Evolutionary conservation across 371 early-diverging fungal genomes (phyloP), one percentile per base, ranked within the genome.

Genomic region (Mucor mucedo): DNA sequence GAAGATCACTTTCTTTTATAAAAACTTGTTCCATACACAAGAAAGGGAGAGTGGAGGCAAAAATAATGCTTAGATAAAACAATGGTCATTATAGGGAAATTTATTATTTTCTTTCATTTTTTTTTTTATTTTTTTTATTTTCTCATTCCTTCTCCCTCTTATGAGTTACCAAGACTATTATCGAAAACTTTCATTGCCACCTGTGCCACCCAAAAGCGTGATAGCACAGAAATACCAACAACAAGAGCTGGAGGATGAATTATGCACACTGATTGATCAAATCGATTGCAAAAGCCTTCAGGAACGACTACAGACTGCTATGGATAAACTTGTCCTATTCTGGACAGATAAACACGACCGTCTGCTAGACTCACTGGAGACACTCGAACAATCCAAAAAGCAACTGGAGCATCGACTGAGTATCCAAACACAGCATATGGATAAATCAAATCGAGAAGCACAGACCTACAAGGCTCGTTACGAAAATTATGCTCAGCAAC

Each of bases 311-410:
- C 47, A 63, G n/a, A 28, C 16, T 0, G 58, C 61, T 10, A 52
- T 67, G 35, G 64, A 67, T 14, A 56, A 63, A 14, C 40, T 61
- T 0, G 47, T 58, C 5, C 3, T 38, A 2, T 44, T 30, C n/a
- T 71, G 67, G 67, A 30, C 58, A 35, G 58, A 71, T 13, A 63
- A 53, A 29, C 58, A 71, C 14, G 60, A 66, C 44, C 9, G 27
- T 6, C 35, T 71, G n/a, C 52, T 63, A 9, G 54, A 66, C 42
- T 30, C 56, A 5, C 28, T 71, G 1, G 27, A 63, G n/a, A 33
- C 39, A 10, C 41, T 61, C 7, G 71, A 66, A 35, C 38, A 53
- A 29, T 21, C 56, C 2, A 63, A 55, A 49, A 35, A 33, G 1
- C 44, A 41, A 0, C 13, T 58, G 0, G 47, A 63, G 1, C 50